Conservation (phyloP, 2,329 filamentous ascomycete genomes). For the Cucurbitaria berberidis region DNA sequence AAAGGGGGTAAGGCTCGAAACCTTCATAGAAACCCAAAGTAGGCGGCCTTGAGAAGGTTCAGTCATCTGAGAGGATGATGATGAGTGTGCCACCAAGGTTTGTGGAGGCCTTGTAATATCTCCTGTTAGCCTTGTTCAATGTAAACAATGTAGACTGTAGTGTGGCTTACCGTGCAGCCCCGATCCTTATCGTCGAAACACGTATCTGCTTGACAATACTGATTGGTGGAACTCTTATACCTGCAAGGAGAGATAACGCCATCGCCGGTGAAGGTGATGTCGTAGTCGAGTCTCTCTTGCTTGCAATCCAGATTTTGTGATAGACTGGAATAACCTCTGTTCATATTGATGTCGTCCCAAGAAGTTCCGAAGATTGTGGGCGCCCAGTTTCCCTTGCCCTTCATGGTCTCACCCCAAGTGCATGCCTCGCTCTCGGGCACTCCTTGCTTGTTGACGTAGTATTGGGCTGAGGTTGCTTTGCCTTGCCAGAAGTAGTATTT, state of each 20-base stretch:
- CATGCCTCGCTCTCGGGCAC: slow-evolving; percentile 71
- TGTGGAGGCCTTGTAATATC: slow-evolving; percentile 26
- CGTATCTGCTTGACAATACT: slow-evolving; percentile 62
- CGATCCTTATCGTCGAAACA: slow-evolving; percentile 53
- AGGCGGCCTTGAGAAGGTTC: not conserved
- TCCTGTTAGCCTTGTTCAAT: not conserved
- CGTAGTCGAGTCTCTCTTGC: slow-evolving; percentile 72
- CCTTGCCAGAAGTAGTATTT: slow-evolving; percentile 81
- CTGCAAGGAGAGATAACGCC: slow-evolving; percentile 54
- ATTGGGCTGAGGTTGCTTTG: slow-evolving; percentile 83
- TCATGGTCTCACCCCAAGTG: slow-evolving; percentile 71
- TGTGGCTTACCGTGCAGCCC: slow-evolving; percentile 79
- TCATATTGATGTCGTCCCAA: slow-evolving; percentile 56
- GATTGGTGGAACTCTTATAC: slow-evolving; percentile 71
- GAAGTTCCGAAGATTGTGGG: slow-evolving; percentile 87
- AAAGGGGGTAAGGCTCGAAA: slow-evolving; percentile 2
- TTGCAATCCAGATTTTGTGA: slow-evolving; percentile 83
- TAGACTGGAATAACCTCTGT: slow-evolving; percentile 76
- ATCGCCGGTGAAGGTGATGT: slow-evolving; percentile 77
- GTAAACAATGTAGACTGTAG: too few species aligned
- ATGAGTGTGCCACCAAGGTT: slow-evolving; percentile 31
- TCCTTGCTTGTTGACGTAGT: slow-evolving; percentile 91
- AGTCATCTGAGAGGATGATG: slow-evolving; percentile 38
- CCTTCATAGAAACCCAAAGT: slow-evolving; percentile 6
- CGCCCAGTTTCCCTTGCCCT: slow-evolving; percentile 78